These are phyloP conservation scores for Ogataea hybrid DNA, from an alignment of 1,139 yeast species.

Conservation along the genomic window DNA sequence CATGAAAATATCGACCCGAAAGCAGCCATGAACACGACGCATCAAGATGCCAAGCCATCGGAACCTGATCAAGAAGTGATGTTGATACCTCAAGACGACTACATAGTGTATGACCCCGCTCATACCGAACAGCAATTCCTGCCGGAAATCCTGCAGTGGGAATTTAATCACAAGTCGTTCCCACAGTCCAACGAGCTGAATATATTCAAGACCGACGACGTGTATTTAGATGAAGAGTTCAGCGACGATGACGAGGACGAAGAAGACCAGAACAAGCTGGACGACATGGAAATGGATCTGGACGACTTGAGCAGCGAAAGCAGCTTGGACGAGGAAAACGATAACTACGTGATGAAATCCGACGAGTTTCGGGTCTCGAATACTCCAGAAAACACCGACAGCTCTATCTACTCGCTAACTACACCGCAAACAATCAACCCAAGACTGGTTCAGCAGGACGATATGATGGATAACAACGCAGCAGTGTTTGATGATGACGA, in stretches of 20 bases:
- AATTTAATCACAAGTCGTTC: constrained; percentile 26
- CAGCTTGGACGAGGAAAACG: constrained; percentile 28
- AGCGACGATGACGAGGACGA: constrained; percentile 39
- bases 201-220: constrained; percentile 31
- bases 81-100: constrained; percentile 31
- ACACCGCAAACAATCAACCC: constrained; percentile 26
- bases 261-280: constrained; percentile 31
- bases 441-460: constrained; percentile 18
- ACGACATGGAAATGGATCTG: constrained; percentile 32
- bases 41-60: background rate
- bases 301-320: constrained; percentile 29
- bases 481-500: constrained; percentile 23
- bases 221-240: constrained; percentile 29
- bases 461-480: constrained; percentile 2
- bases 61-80: constrained; percentile 26
- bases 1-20: constrained; percentile 15
- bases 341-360: constrained; percentile 24
- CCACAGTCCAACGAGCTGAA: constrained; percentile 32
- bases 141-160: constrained; percentile 29
- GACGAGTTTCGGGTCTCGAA: constrained; percentile 21
- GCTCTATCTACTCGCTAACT: constrained; percentile 29
- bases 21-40: constrained; percentile 8
- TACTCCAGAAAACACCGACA: constrained; percentile 20
- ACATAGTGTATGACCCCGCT: constrained; percentile 23
- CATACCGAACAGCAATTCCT: constrained; percentile 25